These are phyloP conservation scores for Yamadazyma oceani DNA, from an alignment of 1,139 yeast species.

Conservation along the genomic window DNA sequence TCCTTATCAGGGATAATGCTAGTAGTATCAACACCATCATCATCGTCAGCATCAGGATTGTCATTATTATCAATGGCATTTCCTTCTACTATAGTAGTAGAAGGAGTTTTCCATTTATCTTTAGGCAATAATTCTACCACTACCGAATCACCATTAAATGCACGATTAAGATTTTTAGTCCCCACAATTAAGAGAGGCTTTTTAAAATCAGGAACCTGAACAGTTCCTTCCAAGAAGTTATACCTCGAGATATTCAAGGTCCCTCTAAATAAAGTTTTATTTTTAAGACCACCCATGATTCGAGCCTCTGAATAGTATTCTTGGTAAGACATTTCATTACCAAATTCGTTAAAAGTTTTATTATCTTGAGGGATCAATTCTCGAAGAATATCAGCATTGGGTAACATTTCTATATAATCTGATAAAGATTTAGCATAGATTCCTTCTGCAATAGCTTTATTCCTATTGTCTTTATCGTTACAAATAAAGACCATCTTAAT, in stretches of 20 bases:
- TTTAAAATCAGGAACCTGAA: conserved; percentile 70
- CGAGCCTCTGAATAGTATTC: conserved; percentile 81
- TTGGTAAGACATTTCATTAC: conserved; percentile 61
- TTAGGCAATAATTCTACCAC: conserved; percentile 88
- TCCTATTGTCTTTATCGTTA: conserved; percentile 70
- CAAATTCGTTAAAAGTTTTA: conserved; percentile 23
- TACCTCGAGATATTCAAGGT: conserved; percentile 76
- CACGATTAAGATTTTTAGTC: conserved; percentile 80
- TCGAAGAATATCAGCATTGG: conserved; percentile 72
- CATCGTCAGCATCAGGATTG: conserved; percentile 55
- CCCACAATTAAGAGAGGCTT: conserved; percentile 85
- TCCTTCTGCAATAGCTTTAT: conserved; percentile 55
- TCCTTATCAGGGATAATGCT: conserved; percentile 71
- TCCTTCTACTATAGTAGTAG: conserved; percentile 77
- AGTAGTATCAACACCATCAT: conserved; percentile 22
- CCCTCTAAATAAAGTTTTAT: conserved; percentile 88
- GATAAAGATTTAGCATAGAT: conserved; percentile 56
- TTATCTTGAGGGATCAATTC: conserved; percentile 70
- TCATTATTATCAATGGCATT: conserved; percentile 61
- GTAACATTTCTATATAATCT: conserved; percentile 69
- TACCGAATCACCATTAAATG: conserved; percentile 89
- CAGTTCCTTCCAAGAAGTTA: conserved; percentile 85
- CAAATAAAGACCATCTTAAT: conserved; percentile 67
- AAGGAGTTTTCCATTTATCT: conserved; percentile 85
- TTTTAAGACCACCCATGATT: conserved; percentile 85